Conservation (phyloP, 2,329 filamentous ascomycete species). For the Phyllosticta paracitricarpa region DNA sequence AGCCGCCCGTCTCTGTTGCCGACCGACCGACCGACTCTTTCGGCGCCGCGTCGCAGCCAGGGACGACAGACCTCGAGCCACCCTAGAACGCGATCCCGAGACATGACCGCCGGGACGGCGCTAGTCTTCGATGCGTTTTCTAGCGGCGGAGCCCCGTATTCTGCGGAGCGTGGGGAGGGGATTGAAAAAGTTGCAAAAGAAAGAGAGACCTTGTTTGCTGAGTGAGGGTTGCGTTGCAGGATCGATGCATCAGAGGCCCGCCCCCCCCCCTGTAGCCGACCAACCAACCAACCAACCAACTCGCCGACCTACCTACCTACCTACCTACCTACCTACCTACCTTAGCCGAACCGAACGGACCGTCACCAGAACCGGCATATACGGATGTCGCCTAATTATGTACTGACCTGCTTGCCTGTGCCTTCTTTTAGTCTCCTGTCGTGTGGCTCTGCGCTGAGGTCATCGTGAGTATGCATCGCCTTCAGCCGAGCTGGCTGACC, state of each 20-base stretch:
- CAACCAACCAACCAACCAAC: not conserved
- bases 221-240: not conserved
- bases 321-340: not conserved
- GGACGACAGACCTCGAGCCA: not conserved
- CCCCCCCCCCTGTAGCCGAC: not conserved
- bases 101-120: not conserved
- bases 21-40: not conserved
- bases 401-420: not conserved
- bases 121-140: not conserved
- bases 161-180: not conserved
- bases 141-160: not conserved
- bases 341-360: too few relatives aligned
- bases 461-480: not conserved
- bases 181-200: not conserved
- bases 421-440: not conserved
- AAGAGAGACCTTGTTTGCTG: not conserved
- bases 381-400: too few relatives aligned
- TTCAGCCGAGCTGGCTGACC: not conserved
- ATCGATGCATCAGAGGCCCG: not conserved
- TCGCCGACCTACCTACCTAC: not conserved
- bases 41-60: not conserved
- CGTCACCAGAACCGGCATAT: too few relatives aligned
- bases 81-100: not conserved
- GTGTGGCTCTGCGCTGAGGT: not conserved
- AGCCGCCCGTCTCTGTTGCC: not conserved